Evolutionary conservation across 352 stramenopile species (phyloP), one percentile per base, ranked within the genome.

Genomic region (Thraustochytrium striatum): DNA sequence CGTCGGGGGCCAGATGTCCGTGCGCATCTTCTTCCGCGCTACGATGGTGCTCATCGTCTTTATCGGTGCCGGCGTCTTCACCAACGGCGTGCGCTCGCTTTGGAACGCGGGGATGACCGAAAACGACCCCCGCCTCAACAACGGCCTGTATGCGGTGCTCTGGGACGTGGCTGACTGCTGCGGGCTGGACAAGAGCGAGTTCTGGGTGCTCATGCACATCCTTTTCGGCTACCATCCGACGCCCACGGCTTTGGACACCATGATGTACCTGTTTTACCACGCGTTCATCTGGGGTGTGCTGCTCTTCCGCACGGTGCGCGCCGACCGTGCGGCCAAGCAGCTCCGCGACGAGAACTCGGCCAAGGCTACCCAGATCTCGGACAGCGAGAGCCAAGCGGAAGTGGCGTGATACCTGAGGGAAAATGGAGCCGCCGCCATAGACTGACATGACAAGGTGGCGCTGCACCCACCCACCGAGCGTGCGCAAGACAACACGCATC

Each of bases 21-120:
- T 85, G 44, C 52, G 69, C 21, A 70, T 43, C 25, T 79, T 85
- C 44, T 72, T 85, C 61, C 3, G 78, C 43, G 30, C 21, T 43
- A 80, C 57, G 7, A 85, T 78, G 9, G 69, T 85, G 13, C 38
- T 85, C n/a, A 72, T 85, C 7, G 68, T 82, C 2, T 85, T 85
- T 78, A 84, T 85, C 25, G 80, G 70, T 69, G 79, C 79, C 25
- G 81, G 81, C n/a, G 72, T 85, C 3, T 83, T 72, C 41, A 58
- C 61, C 32, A 58, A 85, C 55, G 78, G 78, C 8, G 57, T 69
- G 55, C 61, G 35, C 30, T 13, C 36, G 35, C 9, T 21, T 9
- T 19, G 19, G 9, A 69, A 69, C 50, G 8, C 9, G 35, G 9
- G 8, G 9, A n/a, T n/a, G n/a, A 53, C 82, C 7, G 73, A 83